Base-by-base conservation (phyloP, 371 early-diverging fungal species). In the Sanchytrium tribonematis region DNA sequence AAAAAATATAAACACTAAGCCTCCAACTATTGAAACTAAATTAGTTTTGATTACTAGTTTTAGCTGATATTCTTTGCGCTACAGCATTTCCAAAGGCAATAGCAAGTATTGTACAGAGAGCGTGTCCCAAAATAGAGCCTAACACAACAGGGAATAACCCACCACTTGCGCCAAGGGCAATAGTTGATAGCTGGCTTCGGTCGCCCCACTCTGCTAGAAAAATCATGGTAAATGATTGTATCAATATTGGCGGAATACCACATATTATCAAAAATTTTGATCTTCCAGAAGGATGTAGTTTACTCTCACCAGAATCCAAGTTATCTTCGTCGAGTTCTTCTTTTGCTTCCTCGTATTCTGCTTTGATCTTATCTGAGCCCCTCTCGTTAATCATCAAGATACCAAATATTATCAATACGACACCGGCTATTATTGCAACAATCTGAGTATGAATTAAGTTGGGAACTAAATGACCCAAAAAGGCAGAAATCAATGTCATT, bases 401-500 rank as follows among this genome's bases (percentile, higher is more conserved):
- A 31, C 94, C 94, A 80, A 97, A 97, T 68, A 86, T 82, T 29
- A 93, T 73, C 74, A 97, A 95, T 71, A 93, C 80, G 1, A 86
- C 32, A 0, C 87, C 82, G 0, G 94, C 96, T 12, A 85, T 72
- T 2, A 85, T 74, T 73, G 88, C 86, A n/a, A 92, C 91, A 77
- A 86, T 88, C 29, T 82, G 75, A 71, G 84, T 84, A 17, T 91
- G 88, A 31, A 97, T 82, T 66, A 93, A 74, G 68, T 84, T 85
- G 48, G 91, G 91, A 27, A 91, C 82, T 0, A 87, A 83, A 74
- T 90, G 87, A 31, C 97, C 95, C 71, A 97, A 78, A 70, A 84
- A 77, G 1, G 94, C 94, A 0, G 93, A 93, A 16, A 97, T 83
- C 32, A 91, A 81, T 0, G 96, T 88, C 97, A 97, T 97, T 71